phyloP scores from a whole-genome alignment of 441 rosid genomes.

The Erodium trifolium region DNA sequence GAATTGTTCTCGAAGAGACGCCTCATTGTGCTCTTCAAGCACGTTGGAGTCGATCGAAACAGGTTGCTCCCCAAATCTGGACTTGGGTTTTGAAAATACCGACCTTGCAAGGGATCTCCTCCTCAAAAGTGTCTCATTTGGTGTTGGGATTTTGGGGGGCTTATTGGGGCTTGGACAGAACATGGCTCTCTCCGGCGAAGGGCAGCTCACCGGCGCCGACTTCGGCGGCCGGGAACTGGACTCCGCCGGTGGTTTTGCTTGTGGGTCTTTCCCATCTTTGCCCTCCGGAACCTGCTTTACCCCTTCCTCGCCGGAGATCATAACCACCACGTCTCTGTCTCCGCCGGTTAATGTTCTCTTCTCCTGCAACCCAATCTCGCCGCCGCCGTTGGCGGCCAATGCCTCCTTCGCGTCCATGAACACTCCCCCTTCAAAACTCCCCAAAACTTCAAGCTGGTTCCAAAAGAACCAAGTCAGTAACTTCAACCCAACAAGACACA shows the following conservation, averaged over 20 bases:
- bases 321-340: background rate
- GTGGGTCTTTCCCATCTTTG: background rate
- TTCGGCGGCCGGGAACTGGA: conserved; percentile 11
- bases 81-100: conserved; percentile 60
- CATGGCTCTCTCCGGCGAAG: conserved; percentile 16
- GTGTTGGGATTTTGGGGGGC: conserved; percentile 52
- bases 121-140: conserved; percentile 17
- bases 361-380: background rate
- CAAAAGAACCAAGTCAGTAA: background rate
- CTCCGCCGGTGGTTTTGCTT: background rate
- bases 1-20: conserved; percentile 18
- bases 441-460: background rate
- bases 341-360: background rate
- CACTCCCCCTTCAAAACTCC: background rate
- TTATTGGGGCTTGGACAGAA: conserved; percentile 26
- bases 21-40: conserved; percentile 29
- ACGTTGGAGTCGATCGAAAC: conserved; percentile 24
- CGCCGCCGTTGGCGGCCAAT: background rate
- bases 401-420: background rate
- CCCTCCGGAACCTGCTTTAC: background rate
- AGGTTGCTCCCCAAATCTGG: conserved; percentile 67
- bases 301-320: background rate
- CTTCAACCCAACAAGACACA: background rate
- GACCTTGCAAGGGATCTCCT: conserved; percentile 48
- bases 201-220: no score